Evolutionary conservation across 2,329 filamentous ascomycete species (phyloP).

Genomic region (Pyrenochaeta sp.): DNA sequence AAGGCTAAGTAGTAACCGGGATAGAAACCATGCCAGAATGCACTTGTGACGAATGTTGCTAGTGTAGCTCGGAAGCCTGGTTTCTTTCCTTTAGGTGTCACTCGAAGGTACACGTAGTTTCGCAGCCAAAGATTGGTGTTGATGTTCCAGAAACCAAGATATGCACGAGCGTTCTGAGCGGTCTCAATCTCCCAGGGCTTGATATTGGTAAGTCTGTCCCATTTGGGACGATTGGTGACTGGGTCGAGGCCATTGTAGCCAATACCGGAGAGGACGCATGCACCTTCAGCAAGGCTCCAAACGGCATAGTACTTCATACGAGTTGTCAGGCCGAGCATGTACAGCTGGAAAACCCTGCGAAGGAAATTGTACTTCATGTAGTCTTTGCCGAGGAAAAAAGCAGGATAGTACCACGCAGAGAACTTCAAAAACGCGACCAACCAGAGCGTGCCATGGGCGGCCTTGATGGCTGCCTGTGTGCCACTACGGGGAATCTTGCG

Average conservation of each 20-base stretch:
- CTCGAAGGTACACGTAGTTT: conserved; percentile 93
- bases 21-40: conserved; percentile 98
- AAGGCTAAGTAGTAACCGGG: conserved; percentile 96
- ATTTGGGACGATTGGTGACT: conserved; percentile 82
- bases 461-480: conserved; percentile 82
- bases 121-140: conserved; percentile 97
- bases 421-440: conserved; percentile 80
- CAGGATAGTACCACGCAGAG: conserved; percentile 69
- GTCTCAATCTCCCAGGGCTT: conserved; percentile 84
- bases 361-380: conserved; percentile 74
- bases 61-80: conserved; percentile 94
- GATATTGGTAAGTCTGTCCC: conserved; percentile 91
- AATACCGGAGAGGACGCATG: conserved; percentile 91
- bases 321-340: conserved; percentile 82
- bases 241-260: conserved; percentile 94
- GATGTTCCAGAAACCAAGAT: conserved; percentile 95
- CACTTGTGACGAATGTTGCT: conserved; percentile 92
- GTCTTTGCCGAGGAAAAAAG: conserved; percentile 68
- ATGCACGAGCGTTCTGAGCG: conserved; percentile 92
- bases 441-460: conserved; percentile 76
- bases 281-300: conserved; percentile 90
- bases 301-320: conserved; percentile 97
- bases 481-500: conserved; percentile 91
- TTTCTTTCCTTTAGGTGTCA: conserved; percentile 94
- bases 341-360: conserved; percentile 77